Percentiles rank a stretch among this genome's conserved stretches.
These are phyloP conservation scores for Puccinia horiana DNA, from an alignment of 1,284 basidiomycete species.

Conservation along the genomic window DNA sequence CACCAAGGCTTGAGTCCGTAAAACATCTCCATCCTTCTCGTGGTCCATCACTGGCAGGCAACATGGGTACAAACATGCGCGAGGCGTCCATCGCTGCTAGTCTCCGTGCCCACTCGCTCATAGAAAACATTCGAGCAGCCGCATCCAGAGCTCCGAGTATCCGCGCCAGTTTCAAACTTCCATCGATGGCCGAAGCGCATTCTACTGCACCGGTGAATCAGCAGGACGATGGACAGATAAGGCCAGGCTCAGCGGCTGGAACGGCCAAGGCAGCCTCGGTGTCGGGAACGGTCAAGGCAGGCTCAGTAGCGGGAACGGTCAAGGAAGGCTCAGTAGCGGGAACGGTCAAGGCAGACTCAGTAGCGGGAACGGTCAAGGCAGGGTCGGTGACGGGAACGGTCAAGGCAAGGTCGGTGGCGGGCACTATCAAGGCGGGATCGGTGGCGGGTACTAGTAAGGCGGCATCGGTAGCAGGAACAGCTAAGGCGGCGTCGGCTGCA, in stretches of 20 bases:
- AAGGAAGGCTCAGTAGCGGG: neutral
- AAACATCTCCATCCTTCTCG: neutral
- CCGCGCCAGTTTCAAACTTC: neutral
- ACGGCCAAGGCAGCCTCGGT: slow-evolving; percentile 1
- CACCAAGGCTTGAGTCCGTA: neutral
- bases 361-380: neutral
- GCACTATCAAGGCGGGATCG: too few relatives aligned
- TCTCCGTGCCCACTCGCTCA: neutral
- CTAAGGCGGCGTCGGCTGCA: too few relatives aligned
- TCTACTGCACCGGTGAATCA: neutral
- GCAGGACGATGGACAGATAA: neutral
- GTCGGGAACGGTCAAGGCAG: neutral
- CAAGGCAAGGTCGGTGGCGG: too few relatives aligned
- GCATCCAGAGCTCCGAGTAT: neutral
- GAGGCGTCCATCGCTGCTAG: slow-evolving; percentile 26
- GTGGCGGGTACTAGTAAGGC: too few relatives aligned
- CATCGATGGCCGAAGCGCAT: neutral
- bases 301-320: neutral
- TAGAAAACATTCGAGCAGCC: slow-evolving; percentile 9
- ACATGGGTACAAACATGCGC: slow-evolving; percentile 9
- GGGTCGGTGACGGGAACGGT: neutral
- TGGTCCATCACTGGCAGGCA: neutral
- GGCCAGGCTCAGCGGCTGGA: neutral
- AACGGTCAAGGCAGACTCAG: neutral
- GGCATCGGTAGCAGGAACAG: too few relatives aligned